A percentile compares a stretch with the other conserved stretches of the same genome.
These are phyloP conservation scores for Clathrospora elynae DNA, from an alignment of 2,329 filamentous ascomycete genomes.

Conservation along the genomic window DNA sequence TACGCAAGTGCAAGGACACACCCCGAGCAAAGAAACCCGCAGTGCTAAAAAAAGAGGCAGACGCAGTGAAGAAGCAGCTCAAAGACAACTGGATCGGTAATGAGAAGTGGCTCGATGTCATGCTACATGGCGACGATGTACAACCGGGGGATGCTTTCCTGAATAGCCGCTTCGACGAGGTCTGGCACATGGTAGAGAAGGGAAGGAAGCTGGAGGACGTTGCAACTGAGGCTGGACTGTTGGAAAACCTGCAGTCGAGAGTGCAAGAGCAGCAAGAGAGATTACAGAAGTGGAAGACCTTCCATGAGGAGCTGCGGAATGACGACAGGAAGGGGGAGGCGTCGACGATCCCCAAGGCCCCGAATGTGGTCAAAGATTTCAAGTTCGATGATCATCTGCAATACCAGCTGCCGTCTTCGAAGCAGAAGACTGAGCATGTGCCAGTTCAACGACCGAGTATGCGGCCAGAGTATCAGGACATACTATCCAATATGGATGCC, in stretches of 20 bases:
- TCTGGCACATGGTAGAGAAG: conserved; percentile 71
- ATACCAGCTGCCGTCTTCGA: conserved; percentile 32
- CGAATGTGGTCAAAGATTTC: conserved; percentile 22
- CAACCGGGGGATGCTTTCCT: conserved; percentile 67
- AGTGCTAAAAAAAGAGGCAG: conserved; percentile 40
- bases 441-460: conserved; percentile 16
- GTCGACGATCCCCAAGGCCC: conserved; percentile 5
- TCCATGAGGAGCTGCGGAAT: conserved; percentile 54
- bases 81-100: conserved; percentile 79
- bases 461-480: conserved; percentile 28
- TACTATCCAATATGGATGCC: conserved; percentile 40
- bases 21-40: conserved; percentile 33
- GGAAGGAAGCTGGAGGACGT: conserved; percentile 64
- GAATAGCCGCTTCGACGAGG: conserved; percentile 67
- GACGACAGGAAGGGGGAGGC: conserved; percentile 10
- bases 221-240: conserved; percentile 56
- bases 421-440: conserved; percentile 12
- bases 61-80: conserved; percentile 62
- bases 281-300: conserved; percentile 74
- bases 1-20: conserved; percentile 49
- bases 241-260: conserved; percentile 73
- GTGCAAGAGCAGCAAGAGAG: conserved; percentile 70
- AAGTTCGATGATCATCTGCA: conserved; percentile 43
- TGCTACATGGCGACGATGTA: conserved; percentile 69
- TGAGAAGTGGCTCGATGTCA: conserved; percentile 71